These are phyloP conservation scores for Apiospora arundinis DNA, from an alignment of 2,329 filamentous ascomycete genomes.

Conservation along the genomic window DNA sequence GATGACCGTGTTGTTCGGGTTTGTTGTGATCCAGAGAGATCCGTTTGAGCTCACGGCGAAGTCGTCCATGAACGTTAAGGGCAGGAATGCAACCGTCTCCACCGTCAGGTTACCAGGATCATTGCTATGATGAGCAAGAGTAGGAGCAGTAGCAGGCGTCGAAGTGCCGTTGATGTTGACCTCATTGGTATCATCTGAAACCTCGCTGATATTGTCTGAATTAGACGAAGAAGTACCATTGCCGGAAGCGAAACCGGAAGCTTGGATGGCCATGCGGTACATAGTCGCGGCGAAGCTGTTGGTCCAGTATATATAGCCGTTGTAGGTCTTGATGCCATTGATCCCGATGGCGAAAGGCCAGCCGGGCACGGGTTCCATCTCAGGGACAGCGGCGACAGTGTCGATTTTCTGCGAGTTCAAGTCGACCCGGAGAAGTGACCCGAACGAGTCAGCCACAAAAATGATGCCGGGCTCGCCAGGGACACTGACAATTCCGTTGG, in stretches of 20 bases:
- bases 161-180: no score
- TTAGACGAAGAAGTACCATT: not conserved
- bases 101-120: no score
- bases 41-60: not conserved
- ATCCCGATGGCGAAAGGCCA: slow-evolving; percentile 27
- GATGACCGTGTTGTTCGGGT: slow-evolving; percentile 22
- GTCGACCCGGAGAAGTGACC: slow-evolving; percentile 34
- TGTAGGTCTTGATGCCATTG: slow-evolving; percentile 34
- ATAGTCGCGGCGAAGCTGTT: slow-evolving; percentile 28
- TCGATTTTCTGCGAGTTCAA: slow-evolving; percentile 27
- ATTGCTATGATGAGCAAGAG: not conserved
- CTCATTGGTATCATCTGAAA: no score
- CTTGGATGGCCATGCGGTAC: slow-evolving; percentile 27
- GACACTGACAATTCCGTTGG: slow-evolving; percentile 31
- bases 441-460: slow-evolving; percentile 31
- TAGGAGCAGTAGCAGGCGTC: not conserved
- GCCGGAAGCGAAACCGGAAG: not conserved
- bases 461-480: slow-evolving; percentile 26
- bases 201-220: no score
- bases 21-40: slow-evolving; percentile 3
- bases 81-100: not conserved
- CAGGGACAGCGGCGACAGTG: slow-evolving; percentile 31
- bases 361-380: slow-evolving; percentile 30
- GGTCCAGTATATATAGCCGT: slow-evolving; percentile 32
- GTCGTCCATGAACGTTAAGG: slow-evolving; percentile 10